A percentile compares a stretch with the other conserved stretches of the same genome.
phyloP scores from a whole-genome alignment of 805 yeast genomes.

The Metschnikowia rubicola region DNA sequence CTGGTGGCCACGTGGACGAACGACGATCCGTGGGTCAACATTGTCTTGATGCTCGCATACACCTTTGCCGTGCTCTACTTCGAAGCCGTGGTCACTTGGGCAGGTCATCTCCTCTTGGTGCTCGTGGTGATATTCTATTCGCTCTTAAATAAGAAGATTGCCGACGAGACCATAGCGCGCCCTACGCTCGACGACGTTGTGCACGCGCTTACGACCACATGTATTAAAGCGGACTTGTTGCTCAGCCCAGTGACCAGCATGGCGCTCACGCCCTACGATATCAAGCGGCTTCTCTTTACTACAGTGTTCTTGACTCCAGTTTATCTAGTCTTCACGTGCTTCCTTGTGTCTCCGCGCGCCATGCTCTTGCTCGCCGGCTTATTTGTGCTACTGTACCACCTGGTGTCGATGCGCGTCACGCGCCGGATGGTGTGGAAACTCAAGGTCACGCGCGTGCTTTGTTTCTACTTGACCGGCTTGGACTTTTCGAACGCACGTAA shows the following conservation, averaged over 20 bases:
- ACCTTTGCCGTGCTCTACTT: conserved; percentile 67
- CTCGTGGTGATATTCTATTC: conserved; percentile 59
- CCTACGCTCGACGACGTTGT: conserved; percentile 88
- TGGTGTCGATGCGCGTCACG: conserved; percentile 78
- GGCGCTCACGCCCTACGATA: conserved; percentile 72
- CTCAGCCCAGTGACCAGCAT: conserved; percentile 75
- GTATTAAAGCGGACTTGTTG: conserved; percentile 72
- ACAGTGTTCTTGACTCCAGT: conserved; percentile 83
- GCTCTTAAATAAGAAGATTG: conserved; percentile 52
- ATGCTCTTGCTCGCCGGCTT: conserved; percentile 57
- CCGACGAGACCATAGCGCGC: conserved; percentile 54
- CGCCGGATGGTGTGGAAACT: conserved; percentile 85
- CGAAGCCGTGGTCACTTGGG: conserved; percentile 71
- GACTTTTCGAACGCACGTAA: conserved; percentile 55
- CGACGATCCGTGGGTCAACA: conserved; percentile 74
- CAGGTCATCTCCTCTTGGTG: conserved; percentile 76
- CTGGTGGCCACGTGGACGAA: conserved; percentile 88
- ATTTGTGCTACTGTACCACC: conserved; percentile 76
- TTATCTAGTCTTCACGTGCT: conserved; percentile 65
- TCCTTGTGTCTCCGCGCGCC: conserved; percentile 68
- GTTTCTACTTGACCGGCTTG: conserved; percentile 83
- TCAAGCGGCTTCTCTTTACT: conserved; percentile 76
- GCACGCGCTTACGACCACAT: conserved; percentile 67
- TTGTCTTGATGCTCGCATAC: conserved; percentile 55
- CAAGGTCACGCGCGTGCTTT: conserved; percentile 60